These are phyloP conservation scores for Chlamydomonas schloesseri DNA, from an alignment of 139 green algal species.

Conservation along the genomic window DNA sequence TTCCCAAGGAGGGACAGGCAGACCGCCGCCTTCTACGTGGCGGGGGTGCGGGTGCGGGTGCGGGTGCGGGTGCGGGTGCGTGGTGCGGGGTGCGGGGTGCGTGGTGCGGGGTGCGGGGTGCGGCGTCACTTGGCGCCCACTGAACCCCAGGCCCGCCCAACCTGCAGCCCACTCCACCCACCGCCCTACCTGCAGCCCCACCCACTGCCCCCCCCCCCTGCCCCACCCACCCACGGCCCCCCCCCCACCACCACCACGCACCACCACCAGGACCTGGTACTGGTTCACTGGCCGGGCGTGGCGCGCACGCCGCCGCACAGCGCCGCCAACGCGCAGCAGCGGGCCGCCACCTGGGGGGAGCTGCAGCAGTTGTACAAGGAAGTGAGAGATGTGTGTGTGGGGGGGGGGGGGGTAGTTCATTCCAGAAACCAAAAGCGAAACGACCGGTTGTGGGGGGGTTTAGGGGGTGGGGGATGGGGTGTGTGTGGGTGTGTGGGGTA, in stretches of 20 bases:
- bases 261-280: slow-evolving; percentile 71
- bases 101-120: too few species aligned
- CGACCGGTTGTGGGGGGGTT: neutral
- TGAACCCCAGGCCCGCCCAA: too few species aligned
- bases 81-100: too few species aligned
- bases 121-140: too few species aligned
- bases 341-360: slow-evolving; percentile 78
- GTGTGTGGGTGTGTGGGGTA: neutral
- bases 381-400: neutral
- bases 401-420: neutral
- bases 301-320: slow-evolving; percentile 43
- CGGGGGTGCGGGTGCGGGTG: too few species aligned
- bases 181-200: too few species aligned
- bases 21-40: too few species aligned
- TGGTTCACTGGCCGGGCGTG: slow-evolving; percentile 85
- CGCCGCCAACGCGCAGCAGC: slow-evolving; percentile 58
- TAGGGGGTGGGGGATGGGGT: neutral
- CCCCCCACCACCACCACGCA: neutral
- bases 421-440: too few species aligned
- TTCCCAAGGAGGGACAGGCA: too few species aligned
- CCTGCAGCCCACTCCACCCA: too few species aligned
- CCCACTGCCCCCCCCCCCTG: neutral
- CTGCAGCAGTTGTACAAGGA: slow-evolving; percentile 60
- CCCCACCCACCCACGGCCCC: neutral
- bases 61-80: too few species aligned